These are phyloP conservation scores for Starmerella bacillaris DNA, from an alignment of 805 yeast species.

Conservation along the genomic window DNA sequence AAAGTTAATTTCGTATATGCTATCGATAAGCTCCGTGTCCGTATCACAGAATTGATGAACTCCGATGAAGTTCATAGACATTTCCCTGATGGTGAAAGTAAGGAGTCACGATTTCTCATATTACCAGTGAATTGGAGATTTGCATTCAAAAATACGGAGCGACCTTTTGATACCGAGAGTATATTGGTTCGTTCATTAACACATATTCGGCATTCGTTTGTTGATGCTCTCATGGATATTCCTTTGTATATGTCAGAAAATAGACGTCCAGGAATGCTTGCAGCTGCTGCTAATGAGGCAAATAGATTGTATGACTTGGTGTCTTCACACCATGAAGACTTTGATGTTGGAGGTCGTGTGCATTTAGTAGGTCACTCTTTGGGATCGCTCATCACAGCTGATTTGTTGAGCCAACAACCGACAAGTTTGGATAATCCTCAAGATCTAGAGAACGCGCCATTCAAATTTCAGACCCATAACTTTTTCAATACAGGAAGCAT, in stretches of 20 bases:
- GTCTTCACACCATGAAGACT: constrained; percentile 48
- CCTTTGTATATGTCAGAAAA: constrained; percentile 52
- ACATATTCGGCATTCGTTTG: constrained; percentile 57
- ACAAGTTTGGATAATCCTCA: constrained; percentile 17
- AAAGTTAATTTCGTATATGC: constrained; percentile 74
- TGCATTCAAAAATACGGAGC: constrained; percentile 24
- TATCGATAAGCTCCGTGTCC: constrained; percentile 25
- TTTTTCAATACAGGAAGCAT: constrained; percentile 30
- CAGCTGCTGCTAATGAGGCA: constrained; percentile 50
- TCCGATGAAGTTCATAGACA: constrained; percentile 12
- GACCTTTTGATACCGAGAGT: constrained; percentile 25
- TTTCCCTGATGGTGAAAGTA: constrained; percentile 7
- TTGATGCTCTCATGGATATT: constrained; percentile 74
- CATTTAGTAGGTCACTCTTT: constrained; percentile 74
- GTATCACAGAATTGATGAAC: constrained; percentile 18
- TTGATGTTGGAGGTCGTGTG: constrained; percentile 29
- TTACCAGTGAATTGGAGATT: constrained; percentile 87
- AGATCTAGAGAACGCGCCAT: constrained; percentile 22
- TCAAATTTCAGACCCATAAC: constrained; percentile 56
- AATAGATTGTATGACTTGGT: constrained; percentile 51
- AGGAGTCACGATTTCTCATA: constrained; percentile 17
- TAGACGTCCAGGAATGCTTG: constrained; percentile 44
- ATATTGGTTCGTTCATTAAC: constrained; percentile 63
- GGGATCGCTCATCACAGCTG: constrained; percentile 70
- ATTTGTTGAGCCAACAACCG: constrained; percentile 36